Evolutionary conservation across 352 stramenopile species (phyloP).

Genomic region (Phytophthora megakarya): DNA sequence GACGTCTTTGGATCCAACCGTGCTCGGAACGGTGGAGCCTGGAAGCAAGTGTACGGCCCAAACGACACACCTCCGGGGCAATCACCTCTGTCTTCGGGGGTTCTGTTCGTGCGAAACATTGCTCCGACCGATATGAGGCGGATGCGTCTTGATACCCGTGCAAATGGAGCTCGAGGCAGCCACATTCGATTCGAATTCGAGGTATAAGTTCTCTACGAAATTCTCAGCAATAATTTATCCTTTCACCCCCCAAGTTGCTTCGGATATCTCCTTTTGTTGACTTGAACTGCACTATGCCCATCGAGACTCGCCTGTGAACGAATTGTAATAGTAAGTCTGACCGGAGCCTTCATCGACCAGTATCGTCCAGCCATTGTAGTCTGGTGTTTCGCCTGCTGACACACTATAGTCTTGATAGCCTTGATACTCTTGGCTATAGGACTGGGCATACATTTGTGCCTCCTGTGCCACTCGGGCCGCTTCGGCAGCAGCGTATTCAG

Average conservation of each 20-base stretch:
- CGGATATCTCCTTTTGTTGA: neutral
- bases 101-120: slow-evolving; percentile 34
- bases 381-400: slow-evolving; percentile 11
- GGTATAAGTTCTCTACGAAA: slow-evolving; percentile 19
- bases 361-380: slow-evolving; percentile 55
- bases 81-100: slow-evolving; percentile 16
- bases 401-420: slow-evolving; percentile 10
- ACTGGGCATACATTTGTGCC: slow-evolving; percentile 23
- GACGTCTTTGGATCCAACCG: slow-evolving; percentile 37
- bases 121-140: slow-evolving; percentile 17
- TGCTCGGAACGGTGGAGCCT: slow-evolving; percentile 11
- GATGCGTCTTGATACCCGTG: slow-evolving; percentile 30
- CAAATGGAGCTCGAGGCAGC: slow-evolving; percentile 10
- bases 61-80: slow-evolving; percentile 10
- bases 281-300: slow-evolving; percentile 51
- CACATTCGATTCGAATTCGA: slow-evolving; percentile 30
- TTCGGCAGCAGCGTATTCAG: slow-evolving; percentile 42
- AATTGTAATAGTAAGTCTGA: slow-evolving; percentile 80
- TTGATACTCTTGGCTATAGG: too few species aligned
- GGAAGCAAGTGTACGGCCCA: slow-evolving; percentile 34
- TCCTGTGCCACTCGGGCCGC: slow-evolving; percentile 24
- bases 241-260: neutral
- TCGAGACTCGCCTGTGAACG: slow-evolving; percentile 63
- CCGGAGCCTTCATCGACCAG: slow-evolving; percentile 67
- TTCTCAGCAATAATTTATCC: slow-evolving; percentile 16